These are phyloP conservation scores for Corrigiola litoralis DNA, from an alignment of 179 eudicot genomes.

Conservation along the genomic window DNA sequence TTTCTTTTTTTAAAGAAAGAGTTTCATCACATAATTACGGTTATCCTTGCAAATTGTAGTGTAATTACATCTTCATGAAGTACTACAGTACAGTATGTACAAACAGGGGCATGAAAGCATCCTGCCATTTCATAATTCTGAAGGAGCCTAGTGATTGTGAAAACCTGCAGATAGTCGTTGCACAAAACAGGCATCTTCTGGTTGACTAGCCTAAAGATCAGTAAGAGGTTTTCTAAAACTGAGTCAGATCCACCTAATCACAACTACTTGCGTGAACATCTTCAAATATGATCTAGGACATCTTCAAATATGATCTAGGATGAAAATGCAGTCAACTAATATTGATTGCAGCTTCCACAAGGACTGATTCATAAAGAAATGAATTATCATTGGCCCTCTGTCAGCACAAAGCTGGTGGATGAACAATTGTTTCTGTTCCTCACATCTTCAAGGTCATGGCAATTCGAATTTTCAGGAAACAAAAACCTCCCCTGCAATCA, in stretches of 20 bases:
- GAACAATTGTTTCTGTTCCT: neutral
- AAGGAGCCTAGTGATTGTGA: neutral
- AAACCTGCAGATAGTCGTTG: too few relatives aligned
- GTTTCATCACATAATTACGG: too few relatives aligned
- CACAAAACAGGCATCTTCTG: neutral
- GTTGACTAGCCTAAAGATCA: neutral
- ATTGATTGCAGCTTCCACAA: constrained; percentile 6
- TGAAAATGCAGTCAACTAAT: neutral
- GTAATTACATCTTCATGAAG: too few relatives aligned
- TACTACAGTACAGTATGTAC: too few relatives aligned
- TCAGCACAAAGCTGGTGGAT: neutral
- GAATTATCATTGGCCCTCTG: neutral
- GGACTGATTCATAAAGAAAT: neutral
- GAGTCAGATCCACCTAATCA: constrained; percentile 1
- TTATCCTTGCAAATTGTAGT: too few relatives aligned
- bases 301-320: too few relatives aligned
- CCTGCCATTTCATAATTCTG: neutral
- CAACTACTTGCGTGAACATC: neutral
- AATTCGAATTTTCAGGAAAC: constrained; percentile 1
- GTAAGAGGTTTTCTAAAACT: neutral
- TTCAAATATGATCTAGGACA: too few relatives aligned
- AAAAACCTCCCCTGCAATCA: constrained; percentile 22
- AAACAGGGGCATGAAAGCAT: neutral
- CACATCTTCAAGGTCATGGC: neutral
- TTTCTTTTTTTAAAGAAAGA: too few relatives aligned